Evolutionary conservation across 371 early-diverging fungal species (phyloP).

Genomic region (Saksenaea oblongispora): DNA sequence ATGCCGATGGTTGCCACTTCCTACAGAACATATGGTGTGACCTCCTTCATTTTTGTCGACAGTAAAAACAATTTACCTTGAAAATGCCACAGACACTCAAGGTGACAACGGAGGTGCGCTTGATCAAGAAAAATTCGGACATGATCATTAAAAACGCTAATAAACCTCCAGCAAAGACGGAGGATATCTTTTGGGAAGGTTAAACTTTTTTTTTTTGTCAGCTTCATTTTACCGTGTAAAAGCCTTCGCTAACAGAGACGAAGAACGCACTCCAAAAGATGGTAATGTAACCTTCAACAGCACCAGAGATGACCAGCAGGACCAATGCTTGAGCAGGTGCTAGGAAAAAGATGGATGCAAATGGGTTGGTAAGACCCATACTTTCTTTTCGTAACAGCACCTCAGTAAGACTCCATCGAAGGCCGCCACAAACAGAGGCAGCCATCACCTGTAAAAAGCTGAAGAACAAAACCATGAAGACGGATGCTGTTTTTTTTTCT

Average conservation of each 20-base stretch:
- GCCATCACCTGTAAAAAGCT: constrained; percentile 64
- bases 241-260: constrained; percentile 29
- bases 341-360: constrained; percentile 76
- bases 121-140: constrained; percentile 85
- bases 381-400: constrained; percentile 75
- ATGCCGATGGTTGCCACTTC: constrained; percentile 76
- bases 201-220: not conserved
- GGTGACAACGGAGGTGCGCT: constrained; percentile 86
- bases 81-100: constrained; percentile 91
- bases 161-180: constrained; percentile 68
- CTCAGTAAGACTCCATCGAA: constrained; percentile 89
- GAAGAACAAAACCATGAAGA: not conserved
- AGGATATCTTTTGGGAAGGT: constrained; percentile 14
- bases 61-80: too few relatives aligned
- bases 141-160: constrained; percentile 89
- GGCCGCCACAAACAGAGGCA: constrained; percentile 84
- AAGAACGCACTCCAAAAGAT: constrained; percentile 57
- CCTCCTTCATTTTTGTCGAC: too few relatives aligned
- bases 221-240: constrained; percentile 39
- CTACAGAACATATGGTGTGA: too few relatives aligned
- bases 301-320: constrained; percentile 61
- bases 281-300: constrained; percentile 65
- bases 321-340: constrained; percentile 75
- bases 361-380: constrained; percentile 80
- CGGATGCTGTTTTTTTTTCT: constrained; percentile 1